Evolutionary conservation across 164 flowering plant species (phyloP).

Genomic region (Euptelea pleiosperma): DNA sequence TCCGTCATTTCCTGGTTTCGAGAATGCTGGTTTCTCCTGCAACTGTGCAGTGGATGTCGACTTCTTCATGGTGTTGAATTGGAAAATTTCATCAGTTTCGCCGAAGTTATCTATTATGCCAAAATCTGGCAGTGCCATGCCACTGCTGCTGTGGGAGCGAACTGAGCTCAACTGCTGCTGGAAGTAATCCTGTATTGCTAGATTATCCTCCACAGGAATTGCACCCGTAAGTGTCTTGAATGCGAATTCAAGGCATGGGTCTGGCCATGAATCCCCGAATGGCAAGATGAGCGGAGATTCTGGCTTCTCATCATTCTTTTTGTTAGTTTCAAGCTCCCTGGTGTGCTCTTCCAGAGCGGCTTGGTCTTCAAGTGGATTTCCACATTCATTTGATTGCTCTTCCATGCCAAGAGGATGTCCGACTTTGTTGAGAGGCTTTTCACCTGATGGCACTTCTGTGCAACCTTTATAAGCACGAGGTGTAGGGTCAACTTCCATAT

Average conservation of each 20-base stretch:
- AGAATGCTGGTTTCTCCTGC: constrained; percentile 11
- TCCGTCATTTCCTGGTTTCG: constrained; percentile 14
- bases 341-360: neutral
- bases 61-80: constrained; percentile 12
- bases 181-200: constrained; percentile 24
- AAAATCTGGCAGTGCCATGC: constrained; percentile 10
- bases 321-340: constrained; percentile 11
- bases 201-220: constrained; percentile 33
- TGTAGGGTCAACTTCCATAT: neutral
- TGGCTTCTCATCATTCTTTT: constrained; percentile 16
- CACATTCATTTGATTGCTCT: neutral
- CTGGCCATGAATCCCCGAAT: constrained; percentile 34
- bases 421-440: neutral
- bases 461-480: neutral
- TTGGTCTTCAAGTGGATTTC: constrained; percentile 4
- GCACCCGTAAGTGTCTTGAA: constrained; percentile 50
- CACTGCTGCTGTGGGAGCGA: constrained; percentile 18
- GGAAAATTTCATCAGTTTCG: constrained; percentile 19
- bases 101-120: constrained; percentile 17
- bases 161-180: constrained; percentile 27
- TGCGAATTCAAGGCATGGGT: constrained; percentile 51
- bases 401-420: neutral
- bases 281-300: constrained; percentile 20
- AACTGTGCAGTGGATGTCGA: constrained; percentile 8
- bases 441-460: neutral